Conservation (phyloP, 768 basidiomycete species). For the Punctularia strigosozonata region DNA sequence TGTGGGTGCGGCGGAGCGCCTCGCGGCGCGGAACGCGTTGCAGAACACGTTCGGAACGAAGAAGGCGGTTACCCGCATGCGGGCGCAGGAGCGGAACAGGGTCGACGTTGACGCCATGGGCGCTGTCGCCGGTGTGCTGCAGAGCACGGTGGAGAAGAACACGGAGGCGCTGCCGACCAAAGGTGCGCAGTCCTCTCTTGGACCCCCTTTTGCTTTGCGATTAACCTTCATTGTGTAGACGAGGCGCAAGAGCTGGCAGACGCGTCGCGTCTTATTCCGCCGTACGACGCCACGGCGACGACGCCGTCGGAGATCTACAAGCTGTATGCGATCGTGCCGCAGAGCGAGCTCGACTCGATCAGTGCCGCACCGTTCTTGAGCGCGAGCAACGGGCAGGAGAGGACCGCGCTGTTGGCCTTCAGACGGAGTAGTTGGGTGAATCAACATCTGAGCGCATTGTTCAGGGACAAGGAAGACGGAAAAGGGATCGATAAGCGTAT, state of each 20-base stretch:
- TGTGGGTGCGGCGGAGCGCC: slow-evolving; percentile 41
- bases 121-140: slow-evolving; percentile 68
- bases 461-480: too few relatives aligned
- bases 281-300: slow-evolving; percentile 52
- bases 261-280: slow-evolving; percentile 63
- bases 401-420: slow-evolving; percentile 47
- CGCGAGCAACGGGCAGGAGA: slow-evolving; percentile 34
- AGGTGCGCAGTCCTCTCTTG: slow-evolving; percentile 31
- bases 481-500: slow-evolving; percentile 58
- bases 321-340: slow-evolving; percentile 65
- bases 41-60: slow-evolving; percentile 93
- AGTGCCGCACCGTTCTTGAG: slow-evolving; percentile 42
- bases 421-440: slow-evolving; percentile 61
- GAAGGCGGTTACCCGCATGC: slow-evolving; percentile 81
- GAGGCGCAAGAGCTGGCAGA: slow-evolving; percentile 55
- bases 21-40: slow-evolving; percentile 61
- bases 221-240: too few relatives aligned
- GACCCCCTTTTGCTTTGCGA: slow-evolving; percentile 3
- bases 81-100: slow-evolving; percentile 78
- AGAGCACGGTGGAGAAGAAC: slow-evolving; percentile 70
- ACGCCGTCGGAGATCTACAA: slow-evolving; percentile 67
- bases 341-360: slow-evolving; percentile 69
- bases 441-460: slow-evolving; percentile 37
- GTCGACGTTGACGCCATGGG: slow-evolving; percentile 86
- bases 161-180: slow-evolving; percentile 56